A percentile compares a stretch with the other conserved stretches of the same genome.
These are phyloP conservation scores for Biancaea sappan DNA, from an alignment of 306 rosid genomes.

Conservation along the genomic window DNA sequence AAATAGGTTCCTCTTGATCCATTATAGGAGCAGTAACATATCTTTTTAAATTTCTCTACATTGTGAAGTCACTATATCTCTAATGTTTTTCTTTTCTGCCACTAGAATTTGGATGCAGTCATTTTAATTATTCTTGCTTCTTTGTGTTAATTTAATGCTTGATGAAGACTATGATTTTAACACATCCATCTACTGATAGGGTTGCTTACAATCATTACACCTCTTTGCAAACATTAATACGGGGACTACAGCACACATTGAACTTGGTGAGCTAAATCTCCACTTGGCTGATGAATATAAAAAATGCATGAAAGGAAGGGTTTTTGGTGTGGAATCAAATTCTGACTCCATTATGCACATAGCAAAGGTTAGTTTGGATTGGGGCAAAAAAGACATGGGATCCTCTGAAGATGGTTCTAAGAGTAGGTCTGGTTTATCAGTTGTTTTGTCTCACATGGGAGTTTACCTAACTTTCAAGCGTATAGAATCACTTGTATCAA, in stretches of 20 bases:
- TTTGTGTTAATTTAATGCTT: slow-evolving; percentile 25
- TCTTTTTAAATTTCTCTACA: background rate
- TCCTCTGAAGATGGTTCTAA: slow-evolving; percentile 57
- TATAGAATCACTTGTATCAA: slow-evolving; percentile 74
- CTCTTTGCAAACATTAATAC: slow-evolving; percentile 65
- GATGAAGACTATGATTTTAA: slow-evolving; percentile 21
- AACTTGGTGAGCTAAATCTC: slow-evolving; percentile 85
- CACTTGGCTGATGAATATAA: slow-evolving; percentile 77
- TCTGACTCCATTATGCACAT: slow-evolving; percentile 70
- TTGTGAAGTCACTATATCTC: slow-evolving; percentile 21
- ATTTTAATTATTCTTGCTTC: background rate
- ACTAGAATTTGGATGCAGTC: slow-evolving; percentile 21
- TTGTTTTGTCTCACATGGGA: slow-evolving; percentile 70
- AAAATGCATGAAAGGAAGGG: slow-evolving; percentile 63
- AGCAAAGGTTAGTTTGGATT: slow-evolving; percentile 79
- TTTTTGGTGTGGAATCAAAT: slow-evolving; percentile 63
- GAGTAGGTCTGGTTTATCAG: slow-evolving; percentile 65
- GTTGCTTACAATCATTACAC: slow-evolving; percentile 78
- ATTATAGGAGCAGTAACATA: too few relatives aligned
- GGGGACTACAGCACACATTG: slow-evolving; percentile 71
- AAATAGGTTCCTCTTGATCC: too few relatives aligned
- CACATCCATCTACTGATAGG: slow-evolving; percentile 51
- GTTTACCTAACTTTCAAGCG: slow-evolving; percentile 68
- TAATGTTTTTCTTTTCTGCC: slow-evolving; percentile 11
- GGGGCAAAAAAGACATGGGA: slow-evolving; percentile 83